phyloP scores from a whole-genome alignment of 2,329 filamentous ascomycete species.

The Nothophoma quercina region DNA sequence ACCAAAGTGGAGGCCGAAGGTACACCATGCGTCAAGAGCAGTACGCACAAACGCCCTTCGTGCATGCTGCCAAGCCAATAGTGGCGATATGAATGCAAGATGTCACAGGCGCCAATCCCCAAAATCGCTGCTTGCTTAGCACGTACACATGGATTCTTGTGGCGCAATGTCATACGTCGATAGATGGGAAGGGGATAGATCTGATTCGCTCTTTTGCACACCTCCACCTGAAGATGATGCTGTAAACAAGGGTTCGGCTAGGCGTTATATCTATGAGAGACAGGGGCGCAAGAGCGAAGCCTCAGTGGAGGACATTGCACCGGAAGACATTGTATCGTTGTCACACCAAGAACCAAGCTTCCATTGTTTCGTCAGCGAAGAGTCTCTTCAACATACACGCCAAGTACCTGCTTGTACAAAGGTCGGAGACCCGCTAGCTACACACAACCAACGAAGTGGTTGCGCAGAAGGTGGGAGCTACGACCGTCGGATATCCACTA shows the following conservation, averaged over 20 bases:
- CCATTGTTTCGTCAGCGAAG: no score
- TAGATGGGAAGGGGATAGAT: background rate
- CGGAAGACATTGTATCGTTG: no score
- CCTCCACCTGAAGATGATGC: background rate
- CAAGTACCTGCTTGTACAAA: no score
- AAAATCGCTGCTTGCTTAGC: background rate
- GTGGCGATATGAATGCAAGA: no score
- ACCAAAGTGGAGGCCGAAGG: background rate
- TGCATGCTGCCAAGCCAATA: background rate
- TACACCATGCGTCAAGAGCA: background rate
- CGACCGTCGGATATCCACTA: background rate
- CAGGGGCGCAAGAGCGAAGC: no score
- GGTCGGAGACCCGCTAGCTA: no score
- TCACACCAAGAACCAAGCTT: no score
- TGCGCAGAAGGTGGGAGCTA: no score
- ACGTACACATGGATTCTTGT: background rate
- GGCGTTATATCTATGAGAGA: background rate
- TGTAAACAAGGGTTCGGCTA: no score
- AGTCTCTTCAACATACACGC: no score
- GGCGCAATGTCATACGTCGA: background rate
- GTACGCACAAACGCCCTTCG: background rate
- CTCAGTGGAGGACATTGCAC: background rate
- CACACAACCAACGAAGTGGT: no score
- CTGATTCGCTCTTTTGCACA: background rate
- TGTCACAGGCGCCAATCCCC: no score